Base-by-base conservation (phyloP, 352 stramenopile genomes). In the Aphanomyces astaci region DNA sequence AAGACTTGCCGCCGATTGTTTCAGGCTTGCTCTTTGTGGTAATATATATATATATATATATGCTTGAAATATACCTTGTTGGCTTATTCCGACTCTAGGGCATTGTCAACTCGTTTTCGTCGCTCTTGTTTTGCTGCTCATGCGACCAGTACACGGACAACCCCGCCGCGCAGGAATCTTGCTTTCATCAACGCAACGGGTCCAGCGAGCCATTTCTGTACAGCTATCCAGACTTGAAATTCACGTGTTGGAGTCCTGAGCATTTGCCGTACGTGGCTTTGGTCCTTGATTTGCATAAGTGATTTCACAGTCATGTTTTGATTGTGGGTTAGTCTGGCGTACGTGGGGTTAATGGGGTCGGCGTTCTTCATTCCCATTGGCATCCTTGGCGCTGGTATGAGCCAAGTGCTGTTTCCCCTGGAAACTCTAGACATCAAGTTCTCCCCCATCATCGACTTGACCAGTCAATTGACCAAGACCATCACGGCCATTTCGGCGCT, bases 401-500 rank as follows among this genome's bases (percentile, higher is more conserved):
- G 74, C 48, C 78, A 88, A 25, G 80, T 88, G 22, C 46, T 88
- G 43, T 88, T 88, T 43, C 77, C 82, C 43, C 75, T 80, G 32
- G 80, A 87, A 52, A 78, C 74, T 31, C 64, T 87, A 19, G 80
- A 87, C 62, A 79, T 87, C 67, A 85, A 86, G 60, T 88, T 84
- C 28, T 80, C 80, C 3, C 78, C 78, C 0, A 76, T 84, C 9
- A 64, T 86, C 32, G 49, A 81, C 25, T 75, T 88, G 1, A 72
- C 84, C 9, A 78, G 72, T 13, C 80, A 88, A 54, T 57, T 88
- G 30, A 71, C 80, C 39, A 88, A 88, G 63, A 78, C 78, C 0
- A 62, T 78, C 31, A 72, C 74, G 0, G 71, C 76, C 25, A 80
- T 76, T 0, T 76, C 73, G 0, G 73, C 75, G 27, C 75, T 77